Evolutionary conservation across 352 stramenopile species (phyloP).

Genomic region (Elongisporangium undulatum): DNA sequence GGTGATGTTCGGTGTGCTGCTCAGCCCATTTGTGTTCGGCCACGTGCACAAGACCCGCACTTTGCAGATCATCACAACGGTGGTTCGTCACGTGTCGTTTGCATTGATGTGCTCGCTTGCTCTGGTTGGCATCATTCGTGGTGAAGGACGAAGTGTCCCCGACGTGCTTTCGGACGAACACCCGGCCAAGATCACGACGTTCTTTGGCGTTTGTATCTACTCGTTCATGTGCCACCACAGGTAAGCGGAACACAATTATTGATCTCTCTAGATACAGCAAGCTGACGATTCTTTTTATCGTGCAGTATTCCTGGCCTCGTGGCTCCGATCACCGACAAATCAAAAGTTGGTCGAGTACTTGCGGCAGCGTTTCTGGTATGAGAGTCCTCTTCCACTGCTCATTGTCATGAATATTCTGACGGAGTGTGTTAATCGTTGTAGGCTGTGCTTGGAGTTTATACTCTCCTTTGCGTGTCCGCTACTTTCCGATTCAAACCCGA

Average conservation of each 20-base stretch:
- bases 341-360: constrained; percentile 62
- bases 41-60: constrained; percentile 82
- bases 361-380: constrained; percentile 63
- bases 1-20: constrained; percentile 59
- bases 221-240: constrained; percentile 91
- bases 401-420: not conserved
- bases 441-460: constrained; percentile 77
- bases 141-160: constrained; percentile 48
- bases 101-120: constrained; percentile 81
- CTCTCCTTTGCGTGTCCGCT: constrained; percentile 68
- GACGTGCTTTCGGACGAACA: constrained; percentile 77
- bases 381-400: not conserved
- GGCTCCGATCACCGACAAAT: constrained; percentile 78
- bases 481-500: constrained; percentile 78
- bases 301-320: constrained; percentile 76
- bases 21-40: constrained; percentile 75
- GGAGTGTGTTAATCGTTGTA: constrained; percentile 15
- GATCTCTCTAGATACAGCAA: constrained; percentile 1
- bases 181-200: constrained; percentile 63
- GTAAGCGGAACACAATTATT: constrained; percentile 15
- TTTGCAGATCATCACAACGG: constrained; percentile 73
- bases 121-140: constrained; percentile 57
- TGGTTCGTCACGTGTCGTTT: constrained; percentile 83
- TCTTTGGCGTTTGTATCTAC: constrained; percentile 88
- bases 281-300: not conserved